These are phyloP conservation scores for Plasmodium relictum DNA, from an alignment of 169 alveolate species.

Conservation along the genomic window DNA sequence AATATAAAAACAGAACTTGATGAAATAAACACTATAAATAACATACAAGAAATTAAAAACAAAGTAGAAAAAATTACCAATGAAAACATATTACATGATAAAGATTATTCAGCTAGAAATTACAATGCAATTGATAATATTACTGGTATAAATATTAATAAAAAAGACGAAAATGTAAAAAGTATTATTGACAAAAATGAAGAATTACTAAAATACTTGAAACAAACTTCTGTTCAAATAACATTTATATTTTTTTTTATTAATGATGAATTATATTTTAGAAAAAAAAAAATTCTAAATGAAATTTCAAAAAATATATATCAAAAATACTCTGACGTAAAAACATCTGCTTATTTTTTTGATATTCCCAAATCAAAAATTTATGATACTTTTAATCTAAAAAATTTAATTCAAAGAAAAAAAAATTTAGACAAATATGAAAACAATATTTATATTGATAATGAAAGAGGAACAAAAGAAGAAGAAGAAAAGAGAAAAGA, in stretches of 20 bases:
- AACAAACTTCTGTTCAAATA: constrained; percentile 40
- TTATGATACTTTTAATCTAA: constrained; percentile 31
- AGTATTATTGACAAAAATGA: constrained; percentile 42
- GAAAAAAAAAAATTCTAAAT: constrained; percentile 26
- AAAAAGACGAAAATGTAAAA: constrained; percentile 2
- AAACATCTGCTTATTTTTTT: constrained; percentile 69
- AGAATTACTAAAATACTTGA: constrained; percentile 29
- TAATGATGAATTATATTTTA: constrained; percentile 51
- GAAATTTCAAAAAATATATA: constrained; percentile 17
- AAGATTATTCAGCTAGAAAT: constrained; percentile 4
- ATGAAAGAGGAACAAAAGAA: constrained; percentile 8
- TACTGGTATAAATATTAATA: not conserved
- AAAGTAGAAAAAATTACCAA: not conserved
- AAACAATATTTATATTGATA: constrained; percentile 8
- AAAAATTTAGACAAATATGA: constrained; percentile 51
- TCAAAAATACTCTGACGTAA: constrained; percentile 39
- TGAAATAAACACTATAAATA: not conserved
- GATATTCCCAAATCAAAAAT: constrained; percentile 23
- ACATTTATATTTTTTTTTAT: constrained; percentile 48
- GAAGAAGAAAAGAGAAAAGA: constrained; percentile 4
- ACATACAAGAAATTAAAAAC: not conserved
- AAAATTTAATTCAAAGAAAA: constrained; percentile 19
- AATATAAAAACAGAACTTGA: not conserved
- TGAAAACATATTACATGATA: not conserved
- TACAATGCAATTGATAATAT: not conserved